Percentiles rank a stretch among this genome's conserved stretches.
Conservation (phyloP, 768 basidiomycete genomes). For the Epithele typhae region DNA sequence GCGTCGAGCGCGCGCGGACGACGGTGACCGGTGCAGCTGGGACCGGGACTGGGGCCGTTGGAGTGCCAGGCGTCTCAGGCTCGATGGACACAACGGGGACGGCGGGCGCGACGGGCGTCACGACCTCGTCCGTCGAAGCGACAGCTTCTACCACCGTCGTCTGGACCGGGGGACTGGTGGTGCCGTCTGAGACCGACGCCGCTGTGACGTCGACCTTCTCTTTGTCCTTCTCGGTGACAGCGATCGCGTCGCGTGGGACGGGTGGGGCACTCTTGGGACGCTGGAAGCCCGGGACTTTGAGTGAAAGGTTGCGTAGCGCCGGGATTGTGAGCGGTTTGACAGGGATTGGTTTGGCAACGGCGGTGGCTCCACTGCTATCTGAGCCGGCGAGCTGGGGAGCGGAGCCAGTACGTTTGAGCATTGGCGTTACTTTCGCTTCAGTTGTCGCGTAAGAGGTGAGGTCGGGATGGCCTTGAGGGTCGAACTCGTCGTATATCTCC, state of each 20-base stretch:
- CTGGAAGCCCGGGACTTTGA: conserved; percentile 20
- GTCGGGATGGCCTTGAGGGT: conserved; percentile 53
- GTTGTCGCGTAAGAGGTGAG: conserved; percentile 18
- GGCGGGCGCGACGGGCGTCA: not conserved
- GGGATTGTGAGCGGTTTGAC: conserved; percentile 19
- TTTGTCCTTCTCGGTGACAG: conserved; percentile 1
- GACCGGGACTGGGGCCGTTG: conserved; percentile 1
- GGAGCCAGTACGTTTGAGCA: conserved; percentile 14
- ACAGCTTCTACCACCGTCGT: not conserved
- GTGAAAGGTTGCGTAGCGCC: conserved; percentile 18
- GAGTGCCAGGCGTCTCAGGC: not conserved
- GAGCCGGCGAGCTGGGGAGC: conserved; percentile 16
- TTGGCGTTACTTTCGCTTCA: conserved; percentile 11
- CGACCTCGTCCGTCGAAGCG: too few species aligned
- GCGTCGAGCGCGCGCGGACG: not conserved
- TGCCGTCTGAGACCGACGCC: not conserved
- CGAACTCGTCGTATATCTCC: conserved; percentile 91
- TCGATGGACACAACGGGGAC: not conserved
- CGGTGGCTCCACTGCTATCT: conserved; percentile 2
- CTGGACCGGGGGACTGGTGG: not conserved
- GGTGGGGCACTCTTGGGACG: conserved; percentile 25
- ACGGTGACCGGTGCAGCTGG: not conserved
- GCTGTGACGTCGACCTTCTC: conserved; percentile 1
- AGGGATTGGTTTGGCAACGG: not conserved
- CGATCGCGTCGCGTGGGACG: conserved; percentile 13